phyloP scores from a whole-genome alignment of 331 rosid species.

The Malus hybrid region DNA sequence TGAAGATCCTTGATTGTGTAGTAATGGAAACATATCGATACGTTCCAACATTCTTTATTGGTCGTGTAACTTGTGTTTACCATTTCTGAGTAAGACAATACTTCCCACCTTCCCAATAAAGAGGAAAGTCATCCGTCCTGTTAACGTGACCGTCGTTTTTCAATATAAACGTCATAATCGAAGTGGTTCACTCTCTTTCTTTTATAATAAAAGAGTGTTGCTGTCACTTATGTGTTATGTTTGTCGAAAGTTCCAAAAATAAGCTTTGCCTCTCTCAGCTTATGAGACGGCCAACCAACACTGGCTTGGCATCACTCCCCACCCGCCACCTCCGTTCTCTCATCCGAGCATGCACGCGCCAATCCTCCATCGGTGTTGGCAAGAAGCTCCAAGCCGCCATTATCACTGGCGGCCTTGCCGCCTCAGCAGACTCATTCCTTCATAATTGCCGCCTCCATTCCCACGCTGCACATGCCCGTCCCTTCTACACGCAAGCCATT shows the following conservation, averaged over 20 bases:
- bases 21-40: conserved; percentile 18
- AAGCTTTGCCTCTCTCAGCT: neutral
- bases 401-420: conserved; percentile 36
- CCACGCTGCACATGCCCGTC: conserved; percentile 12
- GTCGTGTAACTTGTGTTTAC: neutral
- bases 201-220: neutral
- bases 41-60: conserved; percentile 3
- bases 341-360: conserved; percentile 46
- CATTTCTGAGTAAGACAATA: neutral
- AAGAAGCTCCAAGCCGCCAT: conserved; percentile 56
- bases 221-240: neutral
- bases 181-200: too few relatives aligned
- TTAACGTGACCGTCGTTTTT: neutral
- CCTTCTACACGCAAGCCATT: conserved; percentile 30
- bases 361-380: conserved; percentile 39
- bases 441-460: conserved; percentile 54
- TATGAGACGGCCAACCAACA: conserved; percentile 36
- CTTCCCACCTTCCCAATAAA: neutral
- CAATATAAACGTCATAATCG: too few relatives aligned
- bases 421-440: conserved; percentile 40
- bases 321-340: conserved; percentile 38
- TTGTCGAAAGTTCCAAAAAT: neutral
- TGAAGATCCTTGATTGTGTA: conserved; percentile 28
- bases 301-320: conserved; percentile 11
- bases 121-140: too few relatives aligned